A percentile compares a stretch with the other conserved stretches of the same genome.
Evolutionary conservation across 352 stramenopile species (phyloP).

Genomic region (Aphanomyces euteiches): DNA sequence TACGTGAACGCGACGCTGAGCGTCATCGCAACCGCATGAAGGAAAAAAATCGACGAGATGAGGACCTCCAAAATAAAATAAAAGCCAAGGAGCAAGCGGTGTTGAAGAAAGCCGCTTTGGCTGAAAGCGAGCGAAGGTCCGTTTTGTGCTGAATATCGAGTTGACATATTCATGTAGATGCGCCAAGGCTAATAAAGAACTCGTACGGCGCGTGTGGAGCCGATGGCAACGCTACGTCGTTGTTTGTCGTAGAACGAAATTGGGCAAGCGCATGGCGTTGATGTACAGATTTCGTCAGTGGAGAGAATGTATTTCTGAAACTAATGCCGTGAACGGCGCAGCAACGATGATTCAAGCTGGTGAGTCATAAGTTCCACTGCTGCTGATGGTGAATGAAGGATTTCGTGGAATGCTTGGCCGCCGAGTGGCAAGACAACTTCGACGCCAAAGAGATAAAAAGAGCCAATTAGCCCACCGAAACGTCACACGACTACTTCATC

Average conservation of each 20-base stretch:
- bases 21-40: conserved; percentile 56
- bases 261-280: neutral
- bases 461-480: conserved; percentile 20
- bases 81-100: conserved; percentile 17
- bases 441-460: conserved; percentile 14
- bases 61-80: neutral
- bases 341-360: conserved; percentile 22
- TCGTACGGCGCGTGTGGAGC: neutral
- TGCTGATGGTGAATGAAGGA: neutral
- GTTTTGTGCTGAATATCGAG: neutral
- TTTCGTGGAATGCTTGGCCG: conserved; percentile 20
- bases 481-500: conserved; percentile 16
- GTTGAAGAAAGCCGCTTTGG: conserved; percentile 4
- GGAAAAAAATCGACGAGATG: conserved; percentile 38
- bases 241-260: neutral
- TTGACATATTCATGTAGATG: neutral
- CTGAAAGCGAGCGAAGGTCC: conserved; percentile 5
- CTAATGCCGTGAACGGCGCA: neutral
- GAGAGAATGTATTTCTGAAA: neutral
- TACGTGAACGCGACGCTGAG: conserved; percentile 54
- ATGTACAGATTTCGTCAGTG: conserved; percentile 1
- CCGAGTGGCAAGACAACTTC: neutral
- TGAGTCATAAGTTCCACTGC: neutral
- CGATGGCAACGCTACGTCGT: conserved; percentile 13
- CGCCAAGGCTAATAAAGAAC: neutral